Conservation (phyloP, 148 eudicot genomes). For the Oxyria digyna region DNA sequence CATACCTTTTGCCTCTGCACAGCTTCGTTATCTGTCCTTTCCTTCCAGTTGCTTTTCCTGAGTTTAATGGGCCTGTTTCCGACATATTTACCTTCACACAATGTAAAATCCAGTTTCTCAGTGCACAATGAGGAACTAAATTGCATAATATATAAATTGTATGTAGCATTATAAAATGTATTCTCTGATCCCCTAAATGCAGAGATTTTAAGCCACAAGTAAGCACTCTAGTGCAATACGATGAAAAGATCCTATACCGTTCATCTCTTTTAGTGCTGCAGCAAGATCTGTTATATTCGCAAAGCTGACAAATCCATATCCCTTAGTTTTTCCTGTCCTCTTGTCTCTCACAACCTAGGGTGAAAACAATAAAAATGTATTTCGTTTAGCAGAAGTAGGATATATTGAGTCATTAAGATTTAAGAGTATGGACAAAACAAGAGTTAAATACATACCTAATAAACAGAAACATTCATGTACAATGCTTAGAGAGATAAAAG, state of each 20-base stretch:
- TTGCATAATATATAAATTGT: not conserved
- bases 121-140: not conserved
- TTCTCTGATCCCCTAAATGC: not conserved
- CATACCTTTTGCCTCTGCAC: slow-evolving; percentile 68
- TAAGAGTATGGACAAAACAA: not conserved
- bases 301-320: slow-evolving; percentile 89
- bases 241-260: slow-evolving; percentile 32
- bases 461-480: not conserved
- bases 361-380: not conserved
- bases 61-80: slow-evolving; percentile 94
- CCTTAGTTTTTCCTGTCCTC: slow-evolving; percentile 86
- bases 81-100: slow-evolving; percentile 69
- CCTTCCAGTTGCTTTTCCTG: slow-evolving; percentile 93
- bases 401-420: not conserved
- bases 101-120: not conserved
- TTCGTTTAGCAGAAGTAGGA: not conserved
- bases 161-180: not conserved
- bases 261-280: slow-evolving; percentile 81
- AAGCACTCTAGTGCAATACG: not conserved
- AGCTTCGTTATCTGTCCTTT: slow-evolving; percentile 79
- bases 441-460: not conserved
- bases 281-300: slow-evolving; percentile 71
- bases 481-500: not conserved
- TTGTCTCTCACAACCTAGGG: slow-evolving; percentile 84
- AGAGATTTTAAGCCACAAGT: not conserved